These are phyloP conservation scores for Passiflora organensis DNA, from an alignment of 345 rosid species.

Conservation along the genomic window DNA sequence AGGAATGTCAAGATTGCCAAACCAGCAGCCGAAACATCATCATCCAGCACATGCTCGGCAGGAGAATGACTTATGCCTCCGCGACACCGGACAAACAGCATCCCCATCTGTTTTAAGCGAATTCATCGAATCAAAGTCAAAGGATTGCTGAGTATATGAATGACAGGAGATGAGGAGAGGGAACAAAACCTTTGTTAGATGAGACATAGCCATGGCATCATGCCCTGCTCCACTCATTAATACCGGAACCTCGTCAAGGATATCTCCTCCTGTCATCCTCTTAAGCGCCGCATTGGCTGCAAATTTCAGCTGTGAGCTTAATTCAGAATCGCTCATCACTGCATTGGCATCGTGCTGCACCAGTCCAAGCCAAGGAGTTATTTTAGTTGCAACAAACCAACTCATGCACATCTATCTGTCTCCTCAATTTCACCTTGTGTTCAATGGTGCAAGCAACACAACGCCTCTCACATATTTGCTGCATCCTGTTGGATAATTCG, in stretches of 20 bases:
- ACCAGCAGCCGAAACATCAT: slow-evolving; percentile 95
- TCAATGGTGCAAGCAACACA: slow-evolving; percentile 75
- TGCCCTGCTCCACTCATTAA: slow-evolving; percentile 99
- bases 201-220: slow-evolving; percentile 96
- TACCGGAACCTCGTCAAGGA: slow-evolving; percentile 63
- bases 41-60: slow-evolving; percentile 77
- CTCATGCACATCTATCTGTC: not conserved
- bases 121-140: too few species aligned
- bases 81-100: slow-evolving; percentile 92
- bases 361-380: not conserved
- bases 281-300: slow-evolving; percentile 67
- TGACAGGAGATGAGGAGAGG: not conserved
- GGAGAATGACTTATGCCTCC: slow-evolving; percentile 96
- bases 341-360: slow-evolving; percentile 90
- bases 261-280: slow-evolving; percentile 57
- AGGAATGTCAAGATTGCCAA: slow-evolving; percentile 62
- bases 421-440: slow-evolving; percentile 53
- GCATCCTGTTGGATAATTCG: slow-evolving; percentile 67
- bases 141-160: too few species aligned
- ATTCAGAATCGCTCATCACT: slow-evolving; percentile 53
- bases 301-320: slow-evolving; percentile 59
- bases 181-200: slow-evolving; percentile 70
- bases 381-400: not conserved
- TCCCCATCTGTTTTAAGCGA: slow-evolving; percentile 81
- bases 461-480: slow-evolving; percentile 72